Base-by-base conservation (phyloP, 2,329 filamentous ascomycete species). In the Nothophaeocryptopus gaeumannii region DNA sequence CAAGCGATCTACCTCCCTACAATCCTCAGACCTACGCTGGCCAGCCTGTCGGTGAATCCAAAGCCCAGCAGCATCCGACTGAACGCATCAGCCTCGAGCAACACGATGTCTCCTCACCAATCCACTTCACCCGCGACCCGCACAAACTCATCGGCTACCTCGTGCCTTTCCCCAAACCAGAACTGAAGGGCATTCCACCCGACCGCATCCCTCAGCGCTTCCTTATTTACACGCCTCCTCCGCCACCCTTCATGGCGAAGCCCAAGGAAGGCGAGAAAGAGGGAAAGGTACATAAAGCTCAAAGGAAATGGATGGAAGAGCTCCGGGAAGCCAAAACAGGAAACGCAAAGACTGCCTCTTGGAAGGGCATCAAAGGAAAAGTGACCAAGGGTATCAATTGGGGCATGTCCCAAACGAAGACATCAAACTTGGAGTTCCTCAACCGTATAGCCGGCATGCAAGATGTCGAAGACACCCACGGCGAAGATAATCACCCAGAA, bases 271-370 rank as follows among this genome's bases (percentile, higher is more conserved):
- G 71, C 32, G 67, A 71, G 26, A 74, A 74, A 51, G 73, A 75
- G 53, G 63, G 53, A 38, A 68, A 67, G 35, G 56, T 71, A 35
- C 72, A 73, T 56, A 74, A 74, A 51, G 62, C 73, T 7, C 71
- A 74, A 56, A 65, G 73, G 5, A 72, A 72, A 61, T 75, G 72
- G 72, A 68, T 74, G 53, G 67, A 71, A 47, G 72, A 75, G 55
- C 69, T 74, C 8, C 67, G 72, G 1, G 64, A 64, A 26, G 72
- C 72, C 1, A 74, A 73, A 52, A 62, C 50, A 30, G 30, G 43
- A 13, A 47, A 52, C 13, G 66, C 67, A n/a, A 68, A 60, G 54
- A 66, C 68, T n/a, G 67, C 67, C 14, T 71, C 72, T 38, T 75
- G 72, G 72, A 70, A 72, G 47, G 72, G 72, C 16, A 57, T 74